Percentiles rank a stretch among this genome's conserved stretches.
Evolutionary conservation across 352 stramenopile genomes (phyloP).

Genomic region (Phytophthora hibernalis): DNA sequence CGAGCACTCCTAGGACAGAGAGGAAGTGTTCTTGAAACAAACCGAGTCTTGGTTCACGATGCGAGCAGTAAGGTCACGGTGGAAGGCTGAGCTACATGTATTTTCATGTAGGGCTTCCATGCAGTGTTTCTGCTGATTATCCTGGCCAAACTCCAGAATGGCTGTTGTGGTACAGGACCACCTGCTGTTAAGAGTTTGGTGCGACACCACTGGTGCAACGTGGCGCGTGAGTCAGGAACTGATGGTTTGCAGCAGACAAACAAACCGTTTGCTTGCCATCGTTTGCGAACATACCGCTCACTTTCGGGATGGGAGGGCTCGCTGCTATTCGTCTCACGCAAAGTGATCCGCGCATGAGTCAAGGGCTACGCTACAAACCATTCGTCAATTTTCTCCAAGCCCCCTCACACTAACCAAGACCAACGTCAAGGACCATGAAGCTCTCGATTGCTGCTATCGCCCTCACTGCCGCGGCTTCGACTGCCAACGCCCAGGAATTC

Average conservation of each 20-base stretch:
- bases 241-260: background rate
- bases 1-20: background rate
- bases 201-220: constrained; percentile 1
- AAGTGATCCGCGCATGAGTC: background rate
- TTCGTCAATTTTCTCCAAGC: constrained; percentile 23
- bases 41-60: too few species aligned
- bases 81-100: too few species aligned
- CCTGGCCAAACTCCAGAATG: too few species aligned
- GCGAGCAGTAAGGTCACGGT: too few species aligned
- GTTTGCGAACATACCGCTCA: constrained; percentile 4
- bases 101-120: too few species aligned
- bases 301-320: constrained; percentile 22
- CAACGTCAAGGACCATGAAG: constrained; percentile 28
- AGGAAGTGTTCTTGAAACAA: background rate
- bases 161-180: too few species aligned
- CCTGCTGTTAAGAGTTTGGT: background rate
- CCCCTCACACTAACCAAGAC: constrained; percentile 2
- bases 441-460: constrained; percentile 18
- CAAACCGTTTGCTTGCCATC: background rate
- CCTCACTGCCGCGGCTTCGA: constrained; percentile 22
- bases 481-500: constrained; percentile 26
- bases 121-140: too few species aligned
- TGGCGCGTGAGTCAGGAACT: constrained; percentile 4
- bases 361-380: constrained; percentile 1
- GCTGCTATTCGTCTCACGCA: background rate